Evolutionary conservation across 805 yeast species (phyloP), one percentile per base, ranked within the genome.

Genomic region (Saturnispora besseyi): DNA sequence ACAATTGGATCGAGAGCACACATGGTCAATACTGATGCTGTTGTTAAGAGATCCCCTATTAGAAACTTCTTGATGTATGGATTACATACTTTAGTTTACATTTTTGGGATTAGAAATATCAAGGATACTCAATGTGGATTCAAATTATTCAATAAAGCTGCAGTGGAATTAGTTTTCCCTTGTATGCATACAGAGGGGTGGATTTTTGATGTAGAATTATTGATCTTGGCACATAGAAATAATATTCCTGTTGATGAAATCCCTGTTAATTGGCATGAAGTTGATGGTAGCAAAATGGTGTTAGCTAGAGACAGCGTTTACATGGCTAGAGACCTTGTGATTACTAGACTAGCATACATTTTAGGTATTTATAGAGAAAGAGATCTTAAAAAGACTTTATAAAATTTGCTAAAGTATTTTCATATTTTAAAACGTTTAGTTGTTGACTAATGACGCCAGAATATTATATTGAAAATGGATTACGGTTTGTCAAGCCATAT

Each of bases 81-180:
- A 6, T 75, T 93, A 54, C 98, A 93, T 64, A 72, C 88, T 2
- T 72, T 93, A 57, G 91, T 93, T 29, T 93, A 70, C 61, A 70
- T 90, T 6, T 91, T 93, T 70, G 99, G 99, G 13, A 86, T 93
- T 44, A 75, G 95, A 57, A 75, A 80, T 5, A 81, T 93, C 53
- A 79, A 84, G 53, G 99, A 93, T 66, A 93, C 99, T 10, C 99
- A 93, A 70, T 93, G 99, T 70, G 99, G 99, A 2, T 93, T 93
- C 71, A 93, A 93, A 66, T 69, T 93, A 65, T 93, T 91, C 67
- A 87, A 91, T 57, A 77, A 81, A 53, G 69, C 73, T 8, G 84
- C 96, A 0, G 76, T 82, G 24, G 61, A 59, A 15, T 59, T 60
- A 48, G 86, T 93, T 41, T 88, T 89, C 65, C 96, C 97, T 2